phyloP scores from a whole-genome alignment of 805 yeast species.

The Tetrapisispora phaffii region DNA sequence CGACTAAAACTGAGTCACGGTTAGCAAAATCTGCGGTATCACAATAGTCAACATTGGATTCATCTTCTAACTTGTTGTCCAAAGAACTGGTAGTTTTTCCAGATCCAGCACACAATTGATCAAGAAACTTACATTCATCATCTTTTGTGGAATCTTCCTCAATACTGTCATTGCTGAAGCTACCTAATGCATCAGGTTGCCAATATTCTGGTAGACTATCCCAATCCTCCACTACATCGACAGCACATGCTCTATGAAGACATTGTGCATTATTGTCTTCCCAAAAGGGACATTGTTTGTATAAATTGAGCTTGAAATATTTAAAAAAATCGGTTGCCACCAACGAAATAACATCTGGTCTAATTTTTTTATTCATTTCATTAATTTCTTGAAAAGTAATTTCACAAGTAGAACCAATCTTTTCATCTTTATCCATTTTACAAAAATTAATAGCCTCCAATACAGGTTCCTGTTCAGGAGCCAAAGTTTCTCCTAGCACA shows the following conservation, averaged over 20 bases:
- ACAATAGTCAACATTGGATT: constrained; percentile 45
- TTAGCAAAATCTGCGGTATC: constrained; percentile 51
- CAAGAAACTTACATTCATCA: constrained; percentile 30
- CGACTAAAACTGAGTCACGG: constrained; percentile 71
- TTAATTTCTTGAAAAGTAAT: constrained; percentile 40
- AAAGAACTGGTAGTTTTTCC: constrained; percentile 7
- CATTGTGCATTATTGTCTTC: constrained; percentile 69
- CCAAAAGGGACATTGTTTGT: constrained; percentile 80
- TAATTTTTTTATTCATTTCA: constrained; percentile 39
- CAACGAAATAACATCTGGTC: constrained; percentile 48
- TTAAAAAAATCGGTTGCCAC: constrained; percentile 74
- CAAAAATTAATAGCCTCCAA: constrained; percentile 21
- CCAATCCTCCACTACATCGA: constrained; percentile 71
- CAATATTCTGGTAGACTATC: constrained; percentile 60
- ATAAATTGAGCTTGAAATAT: constrained; percentile 77
- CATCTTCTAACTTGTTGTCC: constrained; percentile 27
- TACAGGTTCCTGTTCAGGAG: background rate
- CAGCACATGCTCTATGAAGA: constrained; percentile 82
- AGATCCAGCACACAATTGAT: constrained; percentile 29
- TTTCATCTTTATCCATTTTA: constrained; percentile 26
- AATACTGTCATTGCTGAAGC: constrained; percentile 25
- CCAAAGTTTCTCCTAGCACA: background rate
- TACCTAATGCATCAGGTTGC: constrained; percentile 57
- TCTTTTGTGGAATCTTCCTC: constrained; percentile 22
- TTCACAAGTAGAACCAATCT: constrained; percentile 31